These are phyloP conservation scores for Pugionium dolabratum DNA, from an alignment of 345 rosid genomes.

Conservation along the genomic window DNA sequence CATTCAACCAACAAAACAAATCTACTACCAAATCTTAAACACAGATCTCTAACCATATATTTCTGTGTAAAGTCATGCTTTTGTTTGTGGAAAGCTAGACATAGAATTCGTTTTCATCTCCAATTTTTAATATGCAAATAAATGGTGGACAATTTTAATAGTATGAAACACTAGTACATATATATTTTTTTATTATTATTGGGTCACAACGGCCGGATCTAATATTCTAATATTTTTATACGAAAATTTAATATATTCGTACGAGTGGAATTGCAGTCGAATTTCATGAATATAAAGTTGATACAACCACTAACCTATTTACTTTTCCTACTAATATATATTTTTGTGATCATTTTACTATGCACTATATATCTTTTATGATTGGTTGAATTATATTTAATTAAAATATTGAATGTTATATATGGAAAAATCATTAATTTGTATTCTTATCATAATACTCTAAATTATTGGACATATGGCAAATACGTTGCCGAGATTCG, in stretches of 20 bases:
- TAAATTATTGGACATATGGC: conserved; percentile 38
- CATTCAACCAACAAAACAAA: conserved; percentile 33
- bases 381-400: too few species aligned
- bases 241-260: too few species aligned
- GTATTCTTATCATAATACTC: conserved; percentile 9
- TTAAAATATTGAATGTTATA: background rate
- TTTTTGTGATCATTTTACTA: too few species aligned
- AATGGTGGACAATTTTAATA: background rate
- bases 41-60: conserved; percentile 37
- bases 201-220: too few species aligned
- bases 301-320: too few species aligned
- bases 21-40: conserved; percentile 43
- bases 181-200: too few species aligned
- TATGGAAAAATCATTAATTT: background rate
- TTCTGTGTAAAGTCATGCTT: conserved; percentile 40
- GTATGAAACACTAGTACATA: too few species aligned
- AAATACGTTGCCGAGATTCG: conserved; percentile 51
- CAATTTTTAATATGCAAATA: background rate
- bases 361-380: too few species aligned
- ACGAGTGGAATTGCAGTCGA: too few species aligned
- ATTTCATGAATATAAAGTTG: too few species aligned
- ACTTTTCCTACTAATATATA: too few species aligned
- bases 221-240: too few species aligned
- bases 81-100: background rate
- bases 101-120: background rate